These are phyloP conservation scores for Colletotrichum coccodes DNA, from an alignment of 2,329 filamentous ascomycete genomes.

Conservation along the genomic window DNA sequence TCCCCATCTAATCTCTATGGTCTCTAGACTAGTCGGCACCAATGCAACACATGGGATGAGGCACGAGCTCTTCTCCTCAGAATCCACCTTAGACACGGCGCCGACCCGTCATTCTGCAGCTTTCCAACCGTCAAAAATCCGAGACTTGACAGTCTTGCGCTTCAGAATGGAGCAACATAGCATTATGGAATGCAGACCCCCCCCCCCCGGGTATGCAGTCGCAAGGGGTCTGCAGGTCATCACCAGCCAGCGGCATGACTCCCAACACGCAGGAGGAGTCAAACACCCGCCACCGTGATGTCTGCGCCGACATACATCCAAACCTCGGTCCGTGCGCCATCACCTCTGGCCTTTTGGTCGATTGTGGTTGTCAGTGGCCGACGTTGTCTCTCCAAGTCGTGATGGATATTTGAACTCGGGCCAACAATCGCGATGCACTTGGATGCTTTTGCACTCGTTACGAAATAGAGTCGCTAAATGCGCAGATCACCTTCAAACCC, in stretches of 20 bases:
- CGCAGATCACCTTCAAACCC: slow-evolving; percentile 16
- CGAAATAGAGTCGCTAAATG: slow-evolving; percentile 14
- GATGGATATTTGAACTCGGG: too few species aligned
- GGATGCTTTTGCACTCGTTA: not conserved
- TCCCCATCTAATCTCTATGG: not conserved
- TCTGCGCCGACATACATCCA: not conserved
- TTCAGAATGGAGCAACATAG: not conserved
- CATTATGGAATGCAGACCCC: slow-evolving; percentile 4
- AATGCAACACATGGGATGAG: slow-evolving; percentile 13
- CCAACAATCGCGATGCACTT: too few species aligned
- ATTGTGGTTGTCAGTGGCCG: not conserved
- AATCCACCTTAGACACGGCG: not conserved
- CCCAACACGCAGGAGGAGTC: slow-evolving; percentile 14
- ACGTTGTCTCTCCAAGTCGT: not conserved
- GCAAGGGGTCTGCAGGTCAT: slow-evolving; percentile 25
- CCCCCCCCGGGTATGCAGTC: slow-evolving; percentile 19
- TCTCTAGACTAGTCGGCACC: not conserved
- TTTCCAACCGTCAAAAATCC: not conserved
- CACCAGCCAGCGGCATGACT: slow-evolving; percentile 1
- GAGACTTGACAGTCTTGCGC: slow-evolving; percentile 4
- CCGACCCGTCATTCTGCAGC: slow-evolving; percentile 1
- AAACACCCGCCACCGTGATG: slow-evolving; percentile 14
- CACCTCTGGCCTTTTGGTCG: not conserved
- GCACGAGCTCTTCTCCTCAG: slow-evolving; percentile 24
- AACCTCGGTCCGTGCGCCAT: not conserved